A percentile compares a stretch with the other conserved stretches of the same genome.
phyloP scores from a whole-genome alignment of 177 flowering plant genomes.

The Telopea speciosissima region DNA sequence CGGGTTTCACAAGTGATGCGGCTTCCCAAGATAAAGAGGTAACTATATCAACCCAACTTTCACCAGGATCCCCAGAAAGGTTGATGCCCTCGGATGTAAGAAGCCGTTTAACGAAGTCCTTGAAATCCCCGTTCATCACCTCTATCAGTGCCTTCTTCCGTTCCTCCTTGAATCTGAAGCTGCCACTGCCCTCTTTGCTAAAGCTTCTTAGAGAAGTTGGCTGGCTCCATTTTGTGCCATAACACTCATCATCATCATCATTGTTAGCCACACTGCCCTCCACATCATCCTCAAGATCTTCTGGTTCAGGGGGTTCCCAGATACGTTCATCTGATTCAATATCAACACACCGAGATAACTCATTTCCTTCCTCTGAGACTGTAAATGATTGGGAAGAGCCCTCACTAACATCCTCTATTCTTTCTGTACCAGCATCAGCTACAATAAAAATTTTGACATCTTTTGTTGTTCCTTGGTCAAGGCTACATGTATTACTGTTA shows the following conservation, averaged over 20 bases:
- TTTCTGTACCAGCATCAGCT: slow-evolving; percentile 16
- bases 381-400: slow-evolving; percentile 6
- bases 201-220: slow-evolving; percentile 44
- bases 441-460: slow-evolving; percentile 18
- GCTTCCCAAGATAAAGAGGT: slow-evolving; percentile 88
- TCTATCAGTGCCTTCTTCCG: slow-evolving; percentile 47
- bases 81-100: slow-evolving; percentile 47
- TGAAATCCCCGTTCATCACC: slow-evolving; percentile 64
- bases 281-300: slow-evolving; percentile 57
- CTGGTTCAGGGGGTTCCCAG: slow-evolving; percentile 85
- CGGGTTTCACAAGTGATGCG: slow-evolving; percentile 71
- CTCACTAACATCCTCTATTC: slow-evolving; percentile 18
- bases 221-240: slow-evolving; percentile 54
- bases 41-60: slow-evolving; percentile 76
- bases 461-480: slow-evolving; percentile 5
- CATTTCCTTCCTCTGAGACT: too few relatives aligned
- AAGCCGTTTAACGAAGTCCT: slow-evolving; percentile 49
- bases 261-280: slow-evolving; percentile 43
- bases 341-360: slow-evolving; percentile 21
- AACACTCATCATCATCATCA: slow-evolving; percentile 37
- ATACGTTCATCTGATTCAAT: slow-evolving; percentile 30
- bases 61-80: slow-evolving; percentile 33
- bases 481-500: slow-evolving; percentile 7
- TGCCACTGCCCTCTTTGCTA: slow-evolving; percentile 34
- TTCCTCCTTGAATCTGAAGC: slow-evolving; percentile 48